These are phyloP conservation scores for Trichoderma aggressivum DNA, from an alignment of 2,329 filamentous ascomycete genomes.

Conservation along the genomic window DNA sequence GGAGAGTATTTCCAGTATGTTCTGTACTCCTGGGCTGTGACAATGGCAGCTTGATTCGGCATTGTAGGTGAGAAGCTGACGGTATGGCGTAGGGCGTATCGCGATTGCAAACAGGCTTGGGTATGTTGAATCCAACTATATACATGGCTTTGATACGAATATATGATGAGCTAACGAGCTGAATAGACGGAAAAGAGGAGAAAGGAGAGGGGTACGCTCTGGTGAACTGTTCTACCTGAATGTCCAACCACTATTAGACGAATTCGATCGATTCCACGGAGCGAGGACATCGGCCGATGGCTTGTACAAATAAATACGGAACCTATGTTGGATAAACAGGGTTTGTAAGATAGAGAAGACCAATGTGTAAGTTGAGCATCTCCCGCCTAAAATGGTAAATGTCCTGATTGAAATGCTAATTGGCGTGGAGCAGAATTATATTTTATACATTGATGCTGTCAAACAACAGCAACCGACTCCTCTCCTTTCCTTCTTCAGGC, in stretches of 20 bases:
- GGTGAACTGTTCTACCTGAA: slow-evolving; percentile 4
- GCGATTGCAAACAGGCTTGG: slow-evolving; percentile 94
- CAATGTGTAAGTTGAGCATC: background rate
- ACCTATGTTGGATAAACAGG: background rate
- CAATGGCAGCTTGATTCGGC: background rate
- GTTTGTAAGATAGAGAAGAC: background rate
- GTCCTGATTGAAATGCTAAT: background rate
- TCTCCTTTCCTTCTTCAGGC: background rate
- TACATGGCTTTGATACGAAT: background rate
- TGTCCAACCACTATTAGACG: no score
- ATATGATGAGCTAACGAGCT: background rate
- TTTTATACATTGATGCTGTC: background rate
- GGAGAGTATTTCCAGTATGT: slow-evolving; percentile 91
- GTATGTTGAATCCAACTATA: slow-evolving; percentile 45
- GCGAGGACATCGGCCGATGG: background rate
- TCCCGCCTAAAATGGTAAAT: no score
- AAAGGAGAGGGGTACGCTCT: slow-evolving; percentile 24
- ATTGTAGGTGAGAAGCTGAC: slow-evolving; percentile 21
- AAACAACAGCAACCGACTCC: background rate
- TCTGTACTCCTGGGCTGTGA: background rate
- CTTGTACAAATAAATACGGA: background rate
- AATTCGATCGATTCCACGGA: background rate
- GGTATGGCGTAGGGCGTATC: slow-evolving; percentile 65
- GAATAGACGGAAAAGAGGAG: slow-evolving; percentile 23
- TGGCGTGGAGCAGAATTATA: background rate